Evolutionary conservation across 2,329 filamentous ascomycete genomes (phyloP), one percentile per base, ranked within the genome.

Genomic region (Aspergillus ochraceoroseus): DNA sequence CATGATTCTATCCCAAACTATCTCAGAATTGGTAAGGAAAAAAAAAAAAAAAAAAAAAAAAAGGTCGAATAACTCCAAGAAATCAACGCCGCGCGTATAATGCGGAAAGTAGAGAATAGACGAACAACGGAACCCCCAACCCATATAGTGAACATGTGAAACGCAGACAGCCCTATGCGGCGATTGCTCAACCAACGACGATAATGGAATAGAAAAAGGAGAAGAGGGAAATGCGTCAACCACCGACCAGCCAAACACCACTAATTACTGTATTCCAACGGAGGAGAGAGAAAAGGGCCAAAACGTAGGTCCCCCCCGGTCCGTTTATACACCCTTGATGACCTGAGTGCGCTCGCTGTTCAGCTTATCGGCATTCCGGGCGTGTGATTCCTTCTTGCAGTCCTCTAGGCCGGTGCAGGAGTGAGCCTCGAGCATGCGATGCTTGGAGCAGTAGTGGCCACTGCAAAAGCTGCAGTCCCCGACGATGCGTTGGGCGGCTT

Each of bases 331-430:
- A 48, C 89, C 89, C 70, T 85, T 89, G 70, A 96, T 92, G 57
- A 94, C 88, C 50, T 90, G 84, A 32, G 92, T 98, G 61, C 90
- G 78, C 75, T 98, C 90, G 43, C 82, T 80, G 68, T 95, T 87
- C 62, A 98, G 74, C 71, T 94, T 89, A 52, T 88, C 85, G 44
- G 87, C 86, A 65, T 98, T 98, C 53, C 88, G 82, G 65, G 94
- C 87, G 68, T 95, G 87, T 32, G 87, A 90, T 67, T 95, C 88
- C 74, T 94, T 92, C 77, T 95, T 95, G 77, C 90, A 95, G 70
- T 95, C 86, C 73, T 96, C 92, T 42, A 98, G 74, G 27, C 88
- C 88, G 50, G 79, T 80, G 72, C 92, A 98, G 70, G 87, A 87
- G 71, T 98, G 92, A 56, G 90, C 86, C 68, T 98, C 92, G 50